phyloP scores from a whole-genome alignment of 805 yeast species.

The Naumovozyma dairenensis region DNA sequence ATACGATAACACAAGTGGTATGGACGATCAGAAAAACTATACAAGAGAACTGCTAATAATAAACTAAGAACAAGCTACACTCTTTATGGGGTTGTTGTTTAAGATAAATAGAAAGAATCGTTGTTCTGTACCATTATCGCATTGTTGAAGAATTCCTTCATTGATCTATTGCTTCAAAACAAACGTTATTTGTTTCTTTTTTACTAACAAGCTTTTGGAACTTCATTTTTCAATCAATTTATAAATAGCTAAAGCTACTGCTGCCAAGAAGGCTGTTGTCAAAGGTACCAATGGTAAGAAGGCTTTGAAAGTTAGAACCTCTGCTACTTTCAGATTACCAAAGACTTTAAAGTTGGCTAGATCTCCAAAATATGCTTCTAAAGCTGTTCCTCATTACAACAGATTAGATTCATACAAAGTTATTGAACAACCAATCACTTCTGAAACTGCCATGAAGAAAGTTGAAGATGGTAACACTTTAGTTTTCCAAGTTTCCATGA shows the following conservation, averaged over 20 bases:
- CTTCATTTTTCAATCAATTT: slow-evolving; percentile 6
- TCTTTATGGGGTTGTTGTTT: too few relatives aligned
- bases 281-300: slow-evolving; percentile 90
- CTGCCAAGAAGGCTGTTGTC: slow-evolving; percentile 96
- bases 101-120: too few relatives aligned
- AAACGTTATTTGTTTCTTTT: too few relatives aligned
- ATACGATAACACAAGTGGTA: too few relatives aligned
- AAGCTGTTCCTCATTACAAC: slow-evolving; percentile 92
- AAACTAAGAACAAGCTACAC: too few relatives aligned
- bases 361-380: slow-evolving; percentile 87
- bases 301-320: slow-evolving; percentile 85
- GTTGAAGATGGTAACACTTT: slow-evolving; percentile 98
- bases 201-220: slow-evolving; percentile 3
- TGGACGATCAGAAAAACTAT: too few relatives aligned
- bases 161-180: too few relatives aligned
- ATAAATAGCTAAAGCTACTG: slow-evolving; percentile 62
- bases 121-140: too few relatives aligned
- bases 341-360: slow-evolving; percentile 89
- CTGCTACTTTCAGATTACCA: slow-evolving; percentile 92
- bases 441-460: slow-evolving; percentile 98
- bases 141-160: too few relatives aligned
- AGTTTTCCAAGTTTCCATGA: slow-evolving; percentile 93
- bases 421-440: slow-evolving; percentile 85
- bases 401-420: slow-evolving; percentile 93
- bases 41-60: too few relatives aligned